phyloP scores from a whole-genome alignment of 2,329 filamentous ascomycete species.

The Didymella segeticola region DNA sequence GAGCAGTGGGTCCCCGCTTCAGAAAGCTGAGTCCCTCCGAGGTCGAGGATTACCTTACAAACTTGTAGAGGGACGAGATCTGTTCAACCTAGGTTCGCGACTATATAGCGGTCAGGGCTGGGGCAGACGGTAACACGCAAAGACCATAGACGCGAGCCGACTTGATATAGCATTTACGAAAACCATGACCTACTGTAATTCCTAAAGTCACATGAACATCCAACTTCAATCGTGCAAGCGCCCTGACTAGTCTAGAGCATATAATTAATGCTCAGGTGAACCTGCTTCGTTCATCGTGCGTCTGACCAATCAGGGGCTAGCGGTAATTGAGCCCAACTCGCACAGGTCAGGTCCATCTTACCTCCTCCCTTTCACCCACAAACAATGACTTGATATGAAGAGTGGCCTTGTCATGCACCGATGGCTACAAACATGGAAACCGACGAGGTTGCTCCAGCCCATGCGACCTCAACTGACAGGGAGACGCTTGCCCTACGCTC shows the following conservation, averaged over 20 bases:
- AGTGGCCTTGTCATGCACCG: not conserved
- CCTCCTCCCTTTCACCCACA: not conserved
- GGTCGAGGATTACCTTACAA: conserved; percentile 99
- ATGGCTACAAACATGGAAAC: conserved; percentile 5
- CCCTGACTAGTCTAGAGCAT: not conserved
- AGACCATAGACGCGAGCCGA: conserved; percentile 25
- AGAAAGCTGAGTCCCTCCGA: conserved; percentile 95
- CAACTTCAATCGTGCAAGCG: not conserved
- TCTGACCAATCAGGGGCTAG: conserved; percentile 14
- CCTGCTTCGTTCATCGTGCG: conserved; percentile 4
- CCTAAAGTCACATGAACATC: not conserved
- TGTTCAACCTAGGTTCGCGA: not conserved
- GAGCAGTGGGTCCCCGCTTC: conserved; percentile 84
- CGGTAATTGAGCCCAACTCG: not conserved
- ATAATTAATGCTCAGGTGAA: not conserved
- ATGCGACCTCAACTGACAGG: conserved; percentile 6
- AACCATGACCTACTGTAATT: conserved; percentile 20
- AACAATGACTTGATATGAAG: not conserved
- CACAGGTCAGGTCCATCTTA: conserved; percentile 1
- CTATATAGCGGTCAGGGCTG: conserved; percentile 19
- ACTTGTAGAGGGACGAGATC: conserved; percentile 70
- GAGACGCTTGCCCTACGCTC: conserved; percentile 46
- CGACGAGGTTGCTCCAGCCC: conserved; percentile 10
- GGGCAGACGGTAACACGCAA: not conserved
- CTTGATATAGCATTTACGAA: conserved; percentile 35